Percentiles rank a stretch among this genome's conserved stretches.
These are phyloP conservation scores for Begonia fuchsioides DNA, from an alignment of 306 rosid genomes.

Conservation along the genomic window DNA sequence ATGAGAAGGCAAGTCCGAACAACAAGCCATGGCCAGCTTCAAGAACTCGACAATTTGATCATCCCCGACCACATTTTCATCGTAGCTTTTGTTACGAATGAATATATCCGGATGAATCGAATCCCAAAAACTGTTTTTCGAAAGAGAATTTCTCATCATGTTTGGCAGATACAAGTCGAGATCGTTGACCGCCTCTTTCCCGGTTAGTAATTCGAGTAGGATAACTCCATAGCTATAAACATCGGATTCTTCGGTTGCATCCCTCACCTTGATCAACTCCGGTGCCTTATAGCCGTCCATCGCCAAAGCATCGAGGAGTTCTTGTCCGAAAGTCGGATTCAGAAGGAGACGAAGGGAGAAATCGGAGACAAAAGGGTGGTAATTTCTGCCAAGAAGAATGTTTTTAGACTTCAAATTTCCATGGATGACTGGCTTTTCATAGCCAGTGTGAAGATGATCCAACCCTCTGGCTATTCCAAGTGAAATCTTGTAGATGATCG, in stretches of 20 bases:
- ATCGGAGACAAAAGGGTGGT: constrained; percentile 57
- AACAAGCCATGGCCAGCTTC: constrained; percentile 82
- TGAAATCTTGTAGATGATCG: constrained; percentile 41
- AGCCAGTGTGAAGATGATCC: constrained; percentile 66
- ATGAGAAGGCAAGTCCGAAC: constrained; percentile 65
- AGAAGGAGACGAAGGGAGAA: constrained; percentile 64
- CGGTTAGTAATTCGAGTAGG: constrained; percentile 67
- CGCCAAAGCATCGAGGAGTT: constrained; percentile 74
- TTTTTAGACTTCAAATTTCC: constrained; percentile 84
- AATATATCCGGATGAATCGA: constrained; percentile 75
- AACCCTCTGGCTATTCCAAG: constrained; percentile 62
- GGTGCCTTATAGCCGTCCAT: constrained; percentile 79
- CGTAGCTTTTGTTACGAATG: constrained; percentile 18
- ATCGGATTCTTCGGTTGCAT: constrained; percentile 55
- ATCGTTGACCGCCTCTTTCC: constrained; percentile 63
- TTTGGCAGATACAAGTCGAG: constrained; percentile 80
- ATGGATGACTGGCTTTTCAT: constrained; percentile 49
- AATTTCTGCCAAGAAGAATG: constrained; percentile 47
- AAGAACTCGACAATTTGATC: constrained; percentile 52
- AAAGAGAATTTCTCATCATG: constrained; percentile 62
- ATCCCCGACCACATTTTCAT: constrained; percentile 23
- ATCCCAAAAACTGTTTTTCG: constrained; percentile 59
- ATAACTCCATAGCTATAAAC: constrained; percentile 70
- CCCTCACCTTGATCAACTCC: constrained; percentile 74
- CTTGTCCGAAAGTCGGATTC: constrained; percentile 63